Evolutionary conservation across 2,329 filamentous ascomycete genomes (phyloP), one percentile per base, ranked within the genome.

Genomic region (Claviceps arundinis): DNA sequence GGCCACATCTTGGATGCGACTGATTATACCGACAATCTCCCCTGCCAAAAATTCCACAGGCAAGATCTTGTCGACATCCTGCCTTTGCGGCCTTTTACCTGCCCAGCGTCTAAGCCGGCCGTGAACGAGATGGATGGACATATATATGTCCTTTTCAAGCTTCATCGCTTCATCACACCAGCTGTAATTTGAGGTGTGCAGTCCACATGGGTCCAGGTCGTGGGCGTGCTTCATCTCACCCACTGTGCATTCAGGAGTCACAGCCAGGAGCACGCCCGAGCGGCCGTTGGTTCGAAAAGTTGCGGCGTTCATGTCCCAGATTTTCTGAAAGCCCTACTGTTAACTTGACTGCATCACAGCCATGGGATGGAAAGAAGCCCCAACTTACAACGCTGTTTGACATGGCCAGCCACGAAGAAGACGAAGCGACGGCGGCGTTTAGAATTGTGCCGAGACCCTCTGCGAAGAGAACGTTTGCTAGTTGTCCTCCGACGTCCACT

Each of bases 261-360:
- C 47, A 3, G 56, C 60, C 5, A 66, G 37, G 24, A 68, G 58
- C 1, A 65, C 58, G 1, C 49, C 49, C 0, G 62, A 62, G 0
- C 52, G 53, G 0, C 62, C 60, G 0, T 54, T 16, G 4, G 53
- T 52, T 2, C 52, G 52, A 7, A 62, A 61, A 0, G 44, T 47
- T 0, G 57, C 55, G 0, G 56, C 55, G 1, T 54, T 47, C 26
- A 62, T 60, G 16, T 68, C 59, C 54, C 58, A 66, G 1, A 65
- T 52, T 14, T 61, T 61, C 63, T 65, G 19, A n/a, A 11, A 30
- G 8, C 2, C 13, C 38, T 56, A 8, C 24, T 52, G 50, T 48
- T 11, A 47, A 16, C 14, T n/a, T 14, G 14, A 5, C 16, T 22
- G 11, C 8, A 11, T 30, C 8, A 22, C 22, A 9, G 16, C 38